Evolutionary conservation across 495 filamentous ascomycete genomes (phyloP), one percentile per base, ranked within the genome.

Genomic region (Aspergillus ellipticus): DNA sequence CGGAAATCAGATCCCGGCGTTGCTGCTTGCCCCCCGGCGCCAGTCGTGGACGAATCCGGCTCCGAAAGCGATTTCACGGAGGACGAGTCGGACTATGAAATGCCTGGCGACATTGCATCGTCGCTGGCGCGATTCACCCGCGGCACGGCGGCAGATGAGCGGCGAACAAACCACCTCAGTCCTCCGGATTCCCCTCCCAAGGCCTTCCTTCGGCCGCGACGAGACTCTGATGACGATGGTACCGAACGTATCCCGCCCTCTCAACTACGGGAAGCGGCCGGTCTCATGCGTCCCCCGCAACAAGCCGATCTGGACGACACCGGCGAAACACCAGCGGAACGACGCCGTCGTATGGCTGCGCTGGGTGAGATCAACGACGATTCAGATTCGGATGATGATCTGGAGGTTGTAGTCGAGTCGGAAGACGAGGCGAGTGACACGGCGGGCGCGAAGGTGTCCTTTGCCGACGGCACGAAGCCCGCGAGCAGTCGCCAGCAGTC

Each of bases 261-360:
- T 9, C 66, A 67, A 42, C 66, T 75, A 17, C 69, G 74, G 17
- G 60, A 71, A 54, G 71, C 67, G 1, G 72, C 68, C 29, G 71
- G 72, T 57, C 49, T 74, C n/a, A 28, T 58, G 0, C 56, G 39
- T 9, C 57, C 16, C 54, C 62, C 39, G 42, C 71, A 39, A 59
- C 66, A 33, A 56, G 64, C 48, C 31, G 71, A 60, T 42, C 8
- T 49, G 54, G 77, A 73, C 16, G 82, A 85, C 21, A 73, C 71
- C 3, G 81, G 77, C 39, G 92, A 96, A 69, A 96, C 90, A 4
- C 83, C 89, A 0, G 92, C 91, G 0, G 92, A 96, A 71, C 79
- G 87, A 42, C 80, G 87, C 35, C 80, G 92, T 57, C 85, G 93
- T 68, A 83, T 95, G 52, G 93, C 90, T 1, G 93, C 92, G 4